A percentile compares a stretch with the other conserved stretches of the same genome.
These are phyloP conservation scores for Candida gigantensis DNA, from an alignment of 1,139 yeast genomes.

Conservation along the genomic window DNA sequence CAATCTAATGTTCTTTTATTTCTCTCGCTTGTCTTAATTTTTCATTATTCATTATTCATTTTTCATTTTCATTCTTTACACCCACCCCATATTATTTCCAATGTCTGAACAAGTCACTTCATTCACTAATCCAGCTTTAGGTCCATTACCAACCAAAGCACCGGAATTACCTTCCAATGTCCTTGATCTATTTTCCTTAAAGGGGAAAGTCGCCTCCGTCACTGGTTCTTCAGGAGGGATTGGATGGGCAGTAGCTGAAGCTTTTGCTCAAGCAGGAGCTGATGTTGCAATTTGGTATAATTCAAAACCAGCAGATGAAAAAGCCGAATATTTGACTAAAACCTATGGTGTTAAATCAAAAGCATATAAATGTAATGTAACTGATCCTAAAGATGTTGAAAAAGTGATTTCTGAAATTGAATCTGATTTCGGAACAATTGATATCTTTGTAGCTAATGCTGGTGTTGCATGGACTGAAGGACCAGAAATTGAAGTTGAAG, in stretches of 20 bases:
- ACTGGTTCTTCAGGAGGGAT: slow-evolving; percentile 89
- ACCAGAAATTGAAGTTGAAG: slow-evolving; percentile 57
- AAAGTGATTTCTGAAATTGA: slow-evolving; percentile 57
- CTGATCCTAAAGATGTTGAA: slow-evolving; percentile 60
- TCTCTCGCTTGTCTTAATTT: too few species aligned
- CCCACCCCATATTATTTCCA: too few species aligned
- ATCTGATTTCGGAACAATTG: slow-evolving; percentile 74
- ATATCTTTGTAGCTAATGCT: slow-evolving; percentile 86
- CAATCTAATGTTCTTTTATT: too few species aligned
- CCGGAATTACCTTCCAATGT: slow-evolving; percentile 33
- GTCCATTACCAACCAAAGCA: slow-evolving; percentile 29
- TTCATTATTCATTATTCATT: too few species aligned
- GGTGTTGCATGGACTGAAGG: slow-evolving; percentile 89
- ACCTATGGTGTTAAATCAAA: slow-evolving; percentile 66
- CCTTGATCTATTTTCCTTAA: slow-evolving; percentile 60
- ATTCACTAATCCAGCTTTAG: slow-evolving; percentile 26
- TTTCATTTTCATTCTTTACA: too few species aligned
- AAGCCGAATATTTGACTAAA: slow-evolving; percentile 57
- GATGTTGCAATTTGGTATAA: slow-evolving; percentile 79
- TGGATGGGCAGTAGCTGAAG: slow-evolving; percentile 82
- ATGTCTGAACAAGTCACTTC: slow-evolving; percentile 16
- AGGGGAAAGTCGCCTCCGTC: slow-evolving; percentile 85
- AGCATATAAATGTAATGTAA: slow-evolving; percentile 74
- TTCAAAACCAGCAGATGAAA: slow-evolving; percentile 55
- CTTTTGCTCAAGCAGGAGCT: slow-evolving; percentile 89